Evolutionary conservation across 805 yeast genomes (phyloP).

Genomic region (Wickerhamiella kazuoi): DNA sequence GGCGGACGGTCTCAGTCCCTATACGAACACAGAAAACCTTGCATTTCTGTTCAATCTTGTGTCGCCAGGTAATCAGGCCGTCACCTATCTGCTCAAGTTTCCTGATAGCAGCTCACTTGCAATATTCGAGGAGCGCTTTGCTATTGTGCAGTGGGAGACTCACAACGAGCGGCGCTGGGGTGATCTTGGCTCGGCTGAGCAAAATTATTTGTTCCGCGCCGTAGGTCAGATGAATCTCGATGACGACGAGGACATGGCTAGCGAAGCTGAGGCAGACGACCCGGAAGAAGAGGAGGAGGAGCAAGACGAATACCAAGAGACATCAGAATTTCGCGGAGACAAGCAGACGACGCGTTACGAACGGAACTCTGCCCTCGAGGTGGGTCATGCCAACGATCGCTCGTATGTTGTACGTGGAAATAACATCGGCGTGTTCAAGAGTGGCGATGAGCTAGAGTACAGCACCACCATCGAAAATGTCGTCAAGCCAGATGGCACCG

Average conservation of each 20-base stretch:
- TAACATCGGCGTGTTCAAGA: conserved; percentile 62
- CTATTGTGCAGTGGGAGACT: conserved; percentile 43
- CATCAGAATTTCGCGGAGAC: conserved; percentile 1
- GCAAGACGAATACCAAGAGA: conserved; percentile 12
- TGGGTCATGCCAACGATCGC: conserved; percentile 52
- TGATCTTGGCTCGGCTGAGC: conserved; percentile 27
- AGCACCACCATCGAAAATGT: conserved; percentile 51
- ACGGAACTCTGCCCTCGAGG: conserved; percentile 47
- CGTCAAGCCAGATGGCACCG: conserved; percentile 31
- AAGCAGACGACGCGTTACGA: conserved; percentile 18
- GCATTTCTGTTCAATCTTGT: conserved; percentile 52
- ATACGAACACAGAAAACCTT: conserved; percentile 37
- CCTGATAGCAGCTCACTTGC: conserved; percentile 24
- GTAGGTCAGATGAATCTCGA: conserved; percentile 27
- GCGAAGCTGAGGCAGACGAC: conserved; percentile 20
- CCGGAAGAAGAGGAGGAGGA: conserved; percentile 22
- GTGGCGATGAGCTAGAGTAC: conserved; percentile 36
- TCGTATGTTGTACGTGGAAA: conserved; percentile 68
- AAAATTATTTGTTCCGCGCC: conserved; percentile 40
- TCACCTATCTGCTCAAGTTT: conserved; percentile 52
- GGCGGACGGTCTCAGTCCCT: conserved; percentile 39
- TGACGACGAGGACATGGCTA: conserved; percentile 20
- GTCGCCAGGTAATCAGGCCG: conserved; percentile 23
- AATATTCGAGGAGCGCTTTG: conserved; percentile 35
- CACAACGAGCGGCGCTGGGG: conserved; percentile 35